These are phyloP conservation scores for Fusarium armeniacum DNA, from an alignment of 2,329 filamentous ascomycete genomes.

Conservation along the genomic window DNA sequence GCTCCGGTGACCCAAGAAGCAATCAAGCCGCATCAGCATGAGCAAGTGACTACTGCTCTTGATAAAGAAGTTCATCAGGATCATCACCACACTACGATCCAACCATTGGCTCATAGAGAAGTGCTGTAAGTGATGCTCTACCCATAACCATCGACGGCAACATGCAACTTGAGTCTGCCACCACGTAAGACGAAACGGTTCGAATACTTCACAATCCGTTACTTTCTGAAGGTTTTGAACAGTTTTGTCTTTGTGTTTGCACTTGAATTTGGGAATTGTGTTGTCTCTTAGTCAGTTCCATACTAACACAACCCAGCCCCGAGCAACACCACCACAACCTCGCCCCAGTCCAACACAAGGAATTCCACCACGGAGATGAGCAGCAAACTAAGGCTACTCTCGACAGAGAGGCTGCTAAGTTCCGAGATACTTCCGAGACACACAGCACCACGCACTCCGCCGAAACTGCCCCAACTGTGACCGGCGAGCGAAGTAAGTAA, in stretches of 20 bases:
- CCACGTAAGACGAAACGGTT: too few species aligned
- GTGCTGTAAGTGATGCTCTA: constrained; percentile 57
- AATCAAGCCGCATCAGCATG: constrained; percentile 71
- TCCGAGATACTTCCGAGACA: constrained; percentile 48
- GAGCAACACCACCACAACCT: constrained; percentile 75
- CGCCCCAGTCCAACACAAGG: constrained; percentile 70
- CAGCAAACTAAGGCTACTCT: constrained; percentile 62
- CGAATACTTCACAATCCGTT: too few species aligned
- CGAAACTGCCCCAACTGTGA: constrained; percentile 46
- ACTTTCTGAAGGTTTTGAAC: too few species aligned
- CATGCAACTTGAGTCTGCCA: too few species aligned
- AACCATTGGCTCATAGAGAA: constrained; percentile 66
- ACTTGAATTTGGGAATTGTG: too few species aligned
- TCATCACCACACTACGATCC: constrained; percentile 78
- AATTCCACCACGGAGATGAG: constrained; percentile 72
- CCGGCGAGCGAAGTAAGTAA: constrained; percentile 48
- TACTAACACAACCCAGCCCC: constrained; percentile 55
- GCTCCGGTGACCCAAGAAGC: constrained; percentile 72
- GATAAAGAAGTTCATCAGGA: constrained; percentile 80
- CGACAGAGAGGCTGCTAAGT: constrained; percentile 62
- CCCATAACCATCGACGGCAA: too few species aligned
- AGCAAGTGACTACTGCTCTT: constrained; percentile 72
- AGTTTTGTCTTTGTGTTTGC: too few species aligned
- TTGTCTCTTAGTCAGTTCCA: too few species aligned
- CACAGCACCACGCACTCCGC: constrained; percentile 51